Percentiles rank a stretch among this genome's conserved stretches.
These are phyloP conservation scores for Camelina neglecta DNA, from an alignment of 345 rosid genomes.

Conservation along the genomic window DNA sequence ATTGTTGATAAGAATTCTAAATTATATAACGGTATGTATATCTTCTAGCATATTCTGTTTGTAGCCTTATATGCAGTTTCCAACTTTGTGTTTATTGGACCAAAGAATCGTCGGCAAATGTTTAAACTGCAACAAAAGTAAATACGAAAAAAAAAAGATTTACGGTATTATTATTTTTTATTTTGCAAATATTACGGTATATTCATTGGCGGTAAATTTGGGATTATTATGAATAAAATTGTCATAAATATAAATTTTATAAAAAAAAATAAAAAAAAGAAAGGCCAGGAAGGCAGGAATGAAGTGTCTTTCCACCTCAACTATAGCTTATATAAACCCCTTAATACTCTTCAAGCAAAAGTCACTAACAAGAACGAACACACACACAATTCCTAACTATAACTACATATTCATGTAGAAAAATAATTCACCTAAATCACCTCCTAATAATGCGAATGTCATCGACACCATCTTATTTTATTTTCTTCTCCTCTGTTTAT, in stretches of 20 bases:
- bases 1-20: background rate
- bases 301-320: constrained; percentile 38
- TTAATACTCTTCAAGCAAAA: constrained; percentile 27
- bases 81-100: constrained; percentile 28
- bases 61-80: background rate
- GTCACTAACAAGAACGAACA: constrained; percentile 34
- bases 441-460: constrained; percentile 47
- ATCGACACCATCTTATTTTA: constrained; percentile 8
- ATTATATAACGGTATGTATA: background rate
- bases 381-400: constrained; percentile 22
- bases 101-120: constrained; percentile 14
- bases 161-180: background rate
- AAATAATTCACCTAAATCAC: background rate
- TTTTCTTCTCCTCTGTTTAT: constrained; percentile 17
- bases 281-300: constrained; percentile 28
- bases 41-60: background rate
- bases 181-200: background rate
- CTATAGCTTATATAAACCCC: constrained; percentile 44
- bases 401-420: constrained; percentile 1
- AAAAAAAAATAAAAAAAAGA: background rate
- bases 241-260: background rate
- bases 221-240: constrained; percentile 13
- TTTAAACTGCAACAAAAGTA: background rate
- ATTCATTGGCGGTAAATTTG: constrained; percentile 34
- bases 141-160: background rate